phyloP scores from a whole-genome alignment of 208 protist species.

The Trypanosoma cruzi region DNA sequence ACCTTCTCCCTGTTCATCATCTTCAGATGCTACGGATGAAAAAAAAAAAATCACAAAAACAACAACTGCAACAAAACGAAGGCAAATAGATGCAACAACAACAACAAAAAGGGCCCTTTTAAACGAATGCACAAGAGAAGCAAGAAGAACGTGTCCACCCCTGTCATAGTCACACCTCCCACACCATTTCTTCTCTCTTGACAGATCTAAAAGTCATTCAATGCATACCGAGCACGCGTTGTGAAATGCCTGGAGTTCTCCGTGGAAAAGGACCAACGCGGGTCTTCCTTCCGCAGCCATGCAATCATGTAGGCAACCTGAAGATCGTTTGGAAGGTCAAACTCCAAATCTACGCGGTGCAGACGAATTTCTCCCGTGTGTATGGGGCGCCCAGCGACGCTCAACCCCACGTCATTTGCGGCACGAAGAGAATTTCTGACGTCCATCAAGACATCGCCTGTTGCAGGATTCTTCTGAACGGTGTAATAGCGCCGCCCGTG shows the following conservation, averaged over 20 bases:
- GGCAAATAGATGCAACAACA: not conserved
- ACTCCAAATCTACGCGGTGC: constrained; percentile 86
- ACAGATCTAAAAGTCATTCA: constrained; percentile 77
- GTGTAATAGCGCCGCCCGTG: constrained; percentile 76
- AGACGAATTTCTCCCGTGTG: constrained; percentile 86
- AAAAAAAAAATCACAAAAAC: constrained; percentile 20
- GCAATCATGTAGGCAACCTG: constrained; percentile 92
- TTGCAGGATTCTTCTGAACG: constrained; percentile 87
- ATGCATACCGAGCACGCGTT: constrained; percentile 72
- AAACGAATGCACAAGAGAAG: not conserved
- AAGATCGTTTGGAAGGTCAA: constrained; percentile 86
- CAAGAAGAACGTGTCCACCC: not conserved
- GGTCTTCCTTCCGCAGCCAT: constrained; percentile 92
- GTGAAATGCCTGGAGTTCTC: constrained; percentile 91
- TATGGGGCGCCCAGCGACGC: constrained; percentile 63
- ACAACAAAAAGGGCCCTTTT: too few relatives aligned
- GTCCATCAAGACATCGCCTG: constrained; percentile 86
- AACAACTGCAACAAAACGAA: not conserved
- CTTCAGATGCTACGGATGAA: not conserved
- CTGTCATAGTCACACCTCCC: not conserved
- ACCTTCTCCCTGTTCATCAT: constrained; percentile 73
- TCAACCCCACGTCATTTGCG: constrained; percentile 87
- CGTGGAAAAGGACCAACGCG: constrained; percentile 89
- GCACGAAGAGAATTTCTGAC: constrained; percentile 75
- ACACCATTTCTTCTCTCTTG: not conserved